Conservation (phyloP, 2,329 filamentous ascomycete genomes). For the Hypoxylon sp. region DNA sequence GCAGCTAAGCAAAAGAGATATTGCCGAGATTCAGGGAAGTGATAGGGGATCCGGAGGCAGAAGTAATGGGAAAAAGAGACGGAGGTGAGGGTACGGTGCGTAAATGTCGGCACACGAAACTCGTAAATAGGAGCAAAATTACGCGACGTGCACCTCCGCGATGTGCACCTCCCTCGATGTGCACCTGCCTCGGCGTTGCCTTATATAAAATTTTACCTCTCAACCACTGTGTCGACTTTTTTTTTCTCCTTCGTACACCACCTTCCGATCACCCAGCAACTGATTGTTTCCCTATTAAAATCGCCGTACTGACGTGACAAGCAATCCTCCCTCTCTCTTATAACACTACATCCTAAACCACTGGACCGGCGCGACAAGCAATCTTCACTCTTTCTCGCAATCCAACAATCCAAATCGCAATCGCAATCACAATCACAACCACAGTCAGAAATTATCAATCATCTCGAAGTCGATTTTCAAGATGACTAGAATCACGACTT, state of each 20-base stretch:
- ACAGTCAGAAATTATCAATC: too few relatives aligned
- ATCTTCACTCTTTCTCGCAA: too few relatives aligned
- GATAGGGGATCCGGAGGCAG: slow-evolving; percentile 32
- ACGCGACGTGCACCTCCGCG: background rate
- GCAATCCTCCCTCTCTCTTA: background rate
- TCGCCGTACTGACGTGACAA: background rate
- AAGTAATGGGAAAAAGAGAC: slow-evolving; percentile 46
- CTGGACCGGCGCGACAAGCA: background rate
- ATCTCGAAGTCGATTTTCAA: too few relatives aligned
- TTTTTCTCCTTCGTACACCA: background rate
- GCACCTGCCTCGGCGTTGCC: background rate
- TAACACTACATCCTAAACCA: background rate
- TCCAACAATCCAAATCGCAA: too few relatives aligned
- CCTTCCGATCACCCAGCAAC: background rate
- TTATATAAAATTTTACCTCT: background rate
- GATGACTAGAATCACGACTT: too few relatives aligned
- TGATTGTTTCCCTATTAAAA: background rate
- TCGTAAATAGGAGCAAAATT: background rate
- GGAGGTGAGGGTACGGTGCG: slow-evolving; percentile 43
- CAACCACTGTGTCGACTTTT: background rate
- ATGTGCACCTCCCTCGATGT: background rate
- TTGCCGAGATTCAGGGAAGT: slow-evolving; percentile 59
- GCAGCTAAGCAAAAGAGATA: slow-evolving; percentile 82
- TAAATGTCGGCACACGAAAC: background rate
- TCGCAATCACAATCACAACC: too few relatives aligned